phyloP scores from a whole-genome alignment of 2,329 filamentous ascomycete genomes.

The Tolypocladium ovalisporum region DNA sequence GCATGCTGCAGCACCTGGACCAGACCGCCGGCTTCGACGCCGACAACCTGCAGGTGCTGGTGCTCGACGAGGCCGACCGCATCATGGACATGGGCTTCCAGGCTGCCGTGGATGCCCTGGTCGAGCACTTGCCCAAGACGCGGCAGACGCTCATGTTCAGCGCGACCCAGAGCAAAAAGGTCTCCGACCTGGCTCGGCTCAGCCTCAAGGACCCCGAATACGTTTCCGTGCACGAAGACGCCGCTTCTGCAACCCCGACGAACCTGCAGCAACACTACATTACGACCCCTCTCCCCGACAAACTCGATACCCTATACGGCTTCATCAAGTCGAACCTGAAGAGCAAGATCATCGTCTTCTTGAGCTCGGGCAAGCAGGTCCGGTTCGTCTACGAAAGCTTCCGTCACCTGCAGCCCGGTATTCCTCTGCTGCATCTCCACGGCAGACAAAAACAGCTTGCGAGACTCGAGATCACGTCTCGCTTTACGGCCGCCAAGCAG shows the following conservation, averaged over 20 bases:
- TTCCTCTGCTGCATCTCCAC: constrained; percentile 84
- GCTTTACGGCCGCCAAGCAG: constrained; percentile 70
- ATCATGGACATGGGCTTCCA: constrained; percentile 99
- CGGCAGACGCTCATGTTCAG: constrained; percentile 92
- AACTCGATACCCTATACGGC: constrained; percentile 83
- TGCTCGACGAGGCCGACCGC: constrained; percentile 90
- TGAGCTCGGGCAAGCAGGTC: constrained; percentile 93
- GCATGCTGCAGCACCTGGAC: constrained; percentile 91
- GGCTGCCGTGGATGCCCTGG: constrained; percentile 76
- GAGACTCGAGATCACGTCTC: constrained; percentile 74
- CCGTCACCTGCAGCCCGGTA: constrained; percentile 85
- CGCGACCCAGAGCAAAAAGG: constrained; percentile 89
- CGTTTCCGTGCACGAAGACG: constrained; percentile 82
- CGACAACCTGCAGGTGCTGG: constrained; percentile 82
- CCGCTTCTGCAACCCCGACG: constrained; percentile 67
- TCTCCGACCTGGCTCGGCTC: constrained; percentile 81
- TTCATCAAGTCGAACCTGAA: constrained; percentile 89
- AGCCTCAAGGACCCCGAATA: constrained; percentile 90
- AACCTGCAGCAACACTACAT: constrained; percentile 88
- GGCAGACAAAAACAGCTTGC: constrained; percentile 88
- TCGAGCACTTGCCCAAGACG: constrained; percentile 78
- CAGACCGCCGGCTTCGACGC: constrained; percentile 86
- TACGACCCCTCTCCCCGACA: constrained; percentile 72
- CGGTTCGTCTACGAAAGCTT: constrained; percentile 93
- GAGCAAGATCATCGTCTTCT: constrained; percentile 88